Base-by-base conservation (phyloP, 2,329 filamentous ascomycete species). In the Verticillium dahliae region DNA sequence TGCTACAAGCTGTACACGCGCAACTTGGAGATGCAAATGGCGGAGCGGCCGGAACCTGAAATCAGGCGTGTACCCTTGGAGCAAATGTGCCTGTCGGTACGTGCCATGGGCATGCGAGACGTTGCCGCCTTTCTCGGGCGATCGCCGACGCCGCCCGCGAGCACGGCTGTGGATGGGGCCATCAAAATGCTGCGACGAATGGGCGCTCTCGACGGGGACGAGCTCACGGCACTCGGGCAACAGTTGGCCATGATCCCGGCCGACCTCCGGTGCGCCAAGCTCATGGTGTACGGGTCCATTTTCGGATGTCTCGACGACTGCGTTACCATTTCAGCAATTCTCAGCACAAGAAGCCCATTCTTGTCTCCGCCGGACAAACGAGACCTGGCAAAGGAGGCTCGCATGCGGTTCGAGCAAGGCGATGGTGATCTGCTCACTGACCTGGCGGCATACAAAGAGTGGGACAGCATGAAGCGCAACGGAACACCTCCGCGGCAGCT, bases 1-100 rank as follows among this genome's bases (percentile, higher is more conserved):
- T 98, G 94, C 80, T 99, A 96, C 81, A 98, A 98, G 75, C 83
- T 99, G 2, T 99, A 92, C 75, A 98, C 95, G 1, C 84, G 88
- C 62, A 91, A 90, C 66, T 87, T 94, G 7, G 95, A 99, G 61
- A 84, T 83, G 61, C 88, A 91, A 73, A 97, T 98, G 93, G 82
- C 86, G 1, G 90, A 92, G 67, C 84, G 94, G 7, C 92, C 95
- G 1, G 92, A 97, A 62, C 95, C 95, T 0, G 95, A 99, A 73
- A 97, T 99, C 67, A 85, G 92, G 35, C 86, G 95, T 63, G 94
- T 98, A 1, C 93, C 95, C 1, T 80, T 99, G 1, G 95, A 99
- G 74, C 94, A 98, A 70, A 85, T 98, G 33, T 98, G 94, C 72
- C 81, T 99, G 4, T 96, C 92, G 0, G 95, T 99, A 54, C 90